Percentiles rank a stretch among this genome's conserved stretches.
These are phyloP conservation scores for Botrytis porri DNA, from an alignment of 2,329 filamentous ascomycete species.

Conservation along the genomic window DNA sequence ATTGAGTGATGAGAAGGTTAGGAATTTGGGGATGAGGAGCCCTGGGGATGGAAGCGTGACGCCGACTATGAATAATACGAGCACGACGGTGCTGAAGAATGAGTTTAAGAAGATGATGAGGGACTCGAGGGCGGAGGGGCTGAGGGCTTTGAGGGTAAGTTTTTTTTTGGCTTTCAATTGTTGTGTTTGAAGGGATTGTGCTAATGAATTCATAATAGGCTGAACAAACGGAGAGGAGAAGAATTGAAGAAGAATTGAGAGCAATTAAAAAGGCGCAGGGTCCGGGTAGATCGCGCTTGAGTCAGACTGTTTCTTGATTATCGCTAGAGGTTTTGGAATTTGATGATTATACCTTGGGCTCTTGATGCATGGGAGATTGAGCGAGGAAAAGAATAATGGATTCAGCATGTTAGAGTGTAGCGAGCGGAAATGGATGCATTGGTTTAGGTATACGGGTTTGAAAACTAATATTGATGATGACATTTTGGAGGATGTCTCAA, in stretches of 20 bases:
- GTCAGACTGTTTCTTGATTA: conserved; percentile 28
- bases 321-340: not conserved
- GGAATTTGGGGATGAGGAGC: conserved; percentile 60
- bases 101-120: conserved; percentile 83
- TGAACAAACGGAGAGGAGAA: conserved; percentile 69
- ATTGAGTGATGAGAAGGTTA: conserved; percentile 64
- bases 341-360: not conserved
- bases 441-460: not conserved
- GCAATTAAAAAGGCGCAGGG: conserved; percentile 41
- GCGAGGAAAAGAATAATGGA: not conserved
- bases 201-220: conserved; percentile 45
- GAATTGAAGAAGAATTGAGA: conserved; percentile 62
- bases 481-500: not conserved
- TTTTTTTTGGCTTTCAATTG: conserved; percentile 26
- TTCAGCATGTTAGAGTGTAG: not conserved
- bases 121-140: conserved; percentile 63
- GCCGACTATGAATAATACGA: conserved; percentile 45
- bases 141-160: conserved; percentile 63
- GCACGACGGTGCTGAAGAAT: conserved; percentile 65
- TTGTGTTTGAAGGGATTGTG: not conserved
- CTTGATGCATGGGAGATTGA: not conserved
- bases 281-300: conserved; percentile 39
- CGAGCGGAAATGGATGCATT: not conserved
- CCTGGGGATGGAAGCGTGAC: conserved; percentile 41
- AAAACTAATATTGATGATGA: not conserved